Evolutionary conservation across 139 green algal genomes (phyloP), one percentile per base, ranked within the genome.

Genomic region (Nannochloris sp.): DNA sequence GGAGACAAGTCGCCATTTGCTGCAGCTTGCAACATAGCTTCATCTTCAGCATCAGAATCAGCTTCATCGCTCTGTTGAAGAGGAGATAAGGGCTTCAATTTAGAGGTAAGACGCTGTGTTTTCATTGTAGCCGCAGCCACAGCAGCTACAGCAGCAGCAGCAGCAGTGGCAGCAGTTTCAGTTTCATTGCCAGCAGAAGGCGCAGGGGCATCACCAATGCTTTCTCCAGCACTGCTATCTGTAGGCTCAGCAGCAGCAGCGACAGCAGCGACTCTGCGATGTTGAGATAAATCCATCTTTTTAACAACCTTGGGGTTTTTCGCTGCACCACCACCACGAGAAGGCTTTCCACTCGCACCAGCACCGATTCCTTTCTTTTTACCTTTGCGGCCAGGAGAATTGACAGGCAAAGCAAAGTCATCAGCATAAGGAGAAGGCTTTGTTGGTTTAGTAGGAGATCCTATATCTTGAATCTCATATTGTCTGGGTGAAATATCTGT

Each of bases 21-120:
- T 24, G 59, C 59, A 13, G 27, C 25, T 9, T 65, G 23, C 33
- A 65, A 23, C 0, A 65, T 53, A n/a, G 39, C 59, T 33, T 29
- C 35, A 55, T 65, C 59, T 24, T 65, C 59, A 30, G 48, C 34
- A 19, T 65, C 59, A 35, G 59, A 65, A 12, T 4, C 34, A n/a
- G 24, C 54, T 0, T 37, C 29, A 0, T 12, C 29, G 19, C 12
- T 57, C 14, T 24, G 47, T 30, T 57, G 47, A n/a, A n/a, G n/a
- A n/a, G n/a, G n/a, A 12, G 24, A 19, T 33, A 57, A 30, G 12
- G 47, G 47, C 25, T 57, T 57, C 47, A 57, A 35, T n/a, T n/a
- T n/a, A n/a, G n/a, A n/a, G n/a, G n/a, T n/a, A n/a, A n/a, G n/a
- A n/a, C n/a, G n/a, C n/a, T n/a, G n/a, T n/a, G n/a, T n/a, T n/a